phyloP scores from a whole-genome alignment of 371 early-diverging fungal genomes.

The Aphelidium insulamus region DNA sequence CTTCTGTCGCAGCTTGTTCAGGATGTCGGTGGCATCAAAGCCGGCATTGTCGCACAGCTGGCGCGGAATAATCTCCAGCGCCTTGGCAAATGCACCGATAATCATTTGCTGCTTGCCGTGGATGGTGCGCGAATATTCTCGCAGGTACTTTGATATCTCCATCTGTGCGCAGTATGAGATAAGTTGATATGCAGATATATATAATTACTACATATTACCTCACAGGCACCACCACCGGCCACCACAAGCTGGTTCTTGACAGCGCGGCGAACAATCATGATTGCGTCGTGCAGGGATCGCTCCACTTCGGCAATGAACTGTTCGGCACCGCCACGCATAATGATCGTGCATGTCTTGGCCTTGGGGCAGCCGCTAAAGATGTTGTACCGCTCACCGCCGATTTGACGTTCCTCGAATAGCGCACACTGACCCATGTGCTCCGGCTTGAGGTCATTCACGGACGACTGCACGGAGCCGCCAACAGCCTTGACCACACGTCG shows the following conservation, averaged over 20 bases:
- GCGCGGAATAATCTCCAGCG: constrained; percentile 96
- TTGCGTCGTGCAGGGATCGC: constrained; percentile 95
- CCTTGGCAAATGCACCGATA: constrained; percentile 87
- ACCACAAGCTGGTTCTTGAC: constrained; percentile 87
- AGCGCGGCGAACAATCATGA: constrained; percentile 94
- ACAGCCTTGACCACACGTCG: constrained; percentile 85
- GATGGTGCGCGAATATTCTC: constrained; percentile 73
- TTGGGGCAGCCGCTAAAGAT: constrained; percentile 78
- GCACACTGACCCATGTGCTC: constrained; percentile 77
- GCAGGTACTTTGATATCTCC: constrained; percentile 85
- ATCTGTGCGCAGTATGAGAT: constrained; percentile 27
- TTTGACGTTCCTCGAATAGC: constrained; percentile 91
- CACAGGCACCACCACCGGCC: constrained; percentile 95
- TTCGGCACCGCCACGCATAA: constrained; percentile 96
- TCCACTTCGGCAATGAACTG: constrained; percentile 99
- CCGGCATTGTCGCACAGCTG: constrained; percentile 98
- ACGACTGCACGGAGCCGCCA: constrained; percentile 82
- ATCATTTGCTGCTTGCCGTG: constrained; percentile 94
- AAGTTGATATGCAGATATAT: background rate
- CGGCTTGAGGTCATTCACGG: constrained; percentile 58
- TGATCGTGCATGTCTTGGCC: constrained; percentile 86
- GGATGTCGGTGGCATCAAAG: constrained; percentile 94
- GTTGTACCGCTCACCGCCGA: constrained; percentile 96
- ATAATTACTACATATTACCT: constrained; percentile 18
- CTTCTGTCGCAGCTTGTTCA: constrained; percentile 90